Base-by-base conservation (phyloP, 495 filamentous ascomycete genomes). In the Hypoxylon rickii region DNA sequence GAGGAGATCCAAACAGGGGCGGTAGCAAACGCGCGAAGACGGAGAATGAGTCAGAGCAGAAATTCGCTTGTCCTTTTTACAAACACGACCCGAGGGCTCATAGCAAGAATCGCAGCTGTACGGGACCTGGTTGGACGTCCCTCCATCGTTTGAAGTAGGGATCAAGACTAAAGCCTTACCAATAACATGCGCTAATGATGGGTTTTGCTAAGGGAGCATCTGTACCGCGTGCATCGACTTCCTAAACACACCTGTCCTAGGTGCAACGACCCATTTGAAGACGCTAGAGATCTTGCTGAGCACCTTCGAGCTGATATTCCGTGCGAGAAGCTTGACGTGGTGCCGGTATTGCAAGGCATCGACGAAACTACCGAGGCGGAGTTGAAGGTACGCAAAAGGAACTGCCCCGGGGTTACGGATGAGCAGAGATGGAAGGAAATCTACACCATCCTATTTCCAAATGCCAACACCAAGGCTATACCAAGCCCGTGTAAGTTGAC, bases 81-180 rank as follows among this genome's bases (percentile, higher is more conserved):
- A 72, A 73, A 44, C 68, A 77, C 32, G 63, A 75, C 17, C 71
- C 70, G 21, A 62, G 34, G 17, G 64, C 61, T 32, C 73, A 73
- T 32, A 62, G 49, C 52, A 66, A 58, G 2, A 61, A 72, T 4
- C 64, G 64, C 37, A 71, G 73, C 3, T 78, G 76, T 36, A 64
- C 66, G 13, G 73, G 73, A 1, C 73, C 74, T 1, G 74, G 73
- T 3, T 78, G 73, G 73, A 49, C 54, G 10, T 62, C 70, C 17
- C 66, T 76, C 2, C 76, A 78, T 57, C 69, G 76, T 2, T 61
- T 78, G 29, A 78, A 78, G 75, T 76, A 53, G 46, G 74, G 57
- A 3, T 19, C 13, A n/a, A 11, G 39, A 17, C 7, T n/a, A 19
- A 1, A 38, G 13, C 3, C 34, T 15, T 7, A 32, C 31, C 20